Evolutionary conservation across 2,329 filamentous ascomycete genomes (phyloP).

Genomic region (Fusarium austroafricanum): DNA sequence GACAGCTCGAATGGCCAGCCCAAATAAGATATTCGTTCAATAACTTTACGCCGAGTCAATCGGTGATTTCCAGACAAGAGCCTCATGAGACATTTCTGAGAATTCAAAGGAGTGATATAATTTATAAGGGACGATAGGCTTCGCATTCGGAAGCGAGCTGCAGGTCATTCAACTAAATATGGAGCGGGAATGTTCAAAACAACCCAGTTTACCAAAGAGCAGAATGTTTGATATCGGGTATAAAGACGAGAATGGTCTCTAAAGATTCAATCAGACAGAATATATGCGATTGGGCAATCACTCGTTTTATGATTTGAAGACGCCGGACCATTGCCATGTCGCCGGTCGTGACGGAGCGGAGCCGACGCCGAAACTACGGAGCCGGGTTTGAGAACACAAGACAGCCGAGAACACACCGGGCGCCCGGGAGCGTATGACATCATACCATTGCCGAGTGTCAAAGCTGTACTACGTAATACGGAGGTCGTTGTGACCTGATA

Average conservation of each 20-base stretch:
- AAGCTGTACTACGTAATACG: no score
- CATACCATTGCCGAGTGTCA: not conserved
- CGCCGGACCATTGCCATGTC: not conserved
- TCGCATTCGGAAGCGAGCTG: not conserved
- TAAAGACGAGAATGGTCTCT: not conserved
- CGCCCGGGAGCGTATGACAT: constrained; percentile 4
- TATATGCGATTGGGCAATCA: no score
- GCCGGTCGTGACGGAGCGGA: constrained; percentile 4
- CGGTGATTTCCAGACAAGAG: not conserved
- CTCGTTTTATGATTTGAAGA: not conserved
- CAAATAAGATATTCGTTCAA: not conserved
- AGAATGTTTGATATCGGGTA: not conserved
- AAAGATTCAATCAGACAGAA: no score
- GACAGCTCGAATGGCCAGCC: constrained; percentile 19
- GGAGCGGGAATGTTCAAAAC: not conserved
- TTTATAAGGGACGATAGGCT: no score
- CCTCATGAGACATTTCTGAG: not conserved
- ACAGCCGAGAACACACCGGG: not conserved
- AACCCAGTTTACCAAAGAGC: not conserved
- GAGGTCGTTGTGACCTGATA: no score
- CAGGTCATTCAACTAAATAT: no score
- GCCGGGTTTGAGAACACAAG: not conserved
- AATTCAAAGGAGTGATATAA: not conserved
- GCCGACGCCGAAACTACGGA: constrained; percentile 9
- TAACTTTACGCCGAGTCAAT: not conserved